Base-by-base conservation (phyloP, 2,329 filamentous ascomycete species). In the Fusarium gaditjirri region DNA sequence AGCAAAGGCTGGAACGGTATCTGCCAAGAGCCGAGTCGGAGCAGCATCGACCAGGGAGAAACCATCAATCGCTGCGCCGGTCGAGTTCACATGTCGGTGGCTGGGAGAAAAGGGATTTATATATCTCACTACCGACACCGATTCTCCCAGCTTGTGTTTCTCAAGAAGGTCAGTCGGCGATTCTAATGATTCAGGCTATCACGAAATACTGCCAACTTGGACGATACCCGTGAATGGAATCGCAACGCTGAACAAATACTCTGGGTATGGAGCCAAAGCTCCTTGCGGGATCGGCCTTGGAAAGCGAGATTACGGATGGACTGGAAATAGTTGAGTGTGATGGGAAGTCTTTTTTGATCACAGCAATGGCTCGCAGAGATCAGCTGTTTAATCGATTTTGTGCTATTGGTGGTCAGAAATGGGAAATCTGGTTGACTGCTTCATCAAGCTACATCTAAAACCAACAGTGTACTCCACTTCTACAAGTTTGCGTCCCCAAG, bases 221-320 rank as follows among this genome's bases (percentile, higher is more conserved):
- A 89, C 86, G 9, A 84, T 95, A 3, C 88, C 91, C 0, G 86
- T 95, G 4, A 84, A 85, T 0, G 91, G 94, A 25, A 91, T 95
- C 36, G 83, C 61, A 12, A 92, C 94, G 77, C 77, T 95, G 58
- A 92, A 90, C 80, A 95, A 95, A 80, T 83, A 94, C 2, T 93
- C 93, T 33, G 93, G 93, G 0, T 86, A 94, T 44, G 92, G 93
- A 0, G 94, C 92, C 91, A 95, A 95, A 93, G 81, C 80, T 95
- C 54, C 86, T 94, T 5, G 91, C 94, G 3, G 93, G 92, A 0
- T 93, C 93, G 92, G 90, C 91, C 1, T 85, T 93, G 72, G 87
- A 89, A 5, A 85, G 89, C 36, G 91, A 94, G 77, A 89, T 94
- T 17, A 88, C 88, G 0, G 93, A 95, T 82, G 92, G 92, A 0